phyloP scores from a whole-genome alignment of 2,329 filamentous ascomycete species.

The Verticillium nonalfalfae region DNA sequence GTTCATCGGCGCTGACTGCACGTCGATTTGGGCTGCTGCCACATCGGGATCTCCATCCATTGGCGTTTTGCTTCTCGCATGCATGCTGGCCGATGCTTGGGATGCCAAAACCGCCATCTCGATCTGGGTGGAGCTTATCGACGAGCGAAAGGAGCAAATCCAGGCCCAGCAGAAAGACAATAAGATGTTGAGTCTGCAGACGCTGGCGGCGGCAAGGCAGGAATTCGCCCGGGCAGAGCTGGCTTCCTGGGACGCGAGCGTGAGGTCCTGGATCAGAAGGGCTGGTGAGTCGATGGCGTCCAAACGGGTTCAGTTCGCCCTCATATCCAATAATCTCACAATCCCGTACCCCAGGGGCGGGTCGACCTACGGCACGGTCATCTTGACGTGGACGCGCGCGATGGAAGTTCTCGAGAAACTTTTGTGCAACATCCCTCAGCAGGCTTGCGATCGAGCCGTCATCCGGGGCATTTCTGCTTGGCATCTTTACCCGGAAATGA shows the following conservation, averaged over 20 bases:
- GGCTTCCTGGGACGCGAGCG: no score
- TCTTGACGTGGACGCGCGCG: background rate
- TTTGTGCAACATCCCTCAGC: background rate
- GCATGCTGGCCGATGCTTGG: conserved; percentile 21
- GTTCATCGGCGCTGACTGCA: conserved; percentile 18
- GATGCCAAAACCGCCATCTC: conserved; percentile 17
- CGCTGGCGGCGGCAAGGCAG: conserved; percentile 2
- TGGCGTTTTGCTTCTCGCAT: conserved; percentile 23
- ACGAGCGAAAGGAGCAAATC: conserved; percentile 2
- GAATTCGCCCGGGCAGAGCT: background rate
- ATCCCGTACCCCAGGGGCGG: no score
- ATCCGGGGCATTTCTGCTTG: conserved; percentile 1
- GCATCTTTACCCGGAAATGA: conserved; percentile 2
- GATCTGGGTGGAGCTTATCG: conserved; percentile 23
- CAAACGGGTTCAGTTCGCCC: no score
- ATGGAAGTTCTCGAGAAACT: background rate
- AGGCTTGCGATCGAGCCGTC: background rate
- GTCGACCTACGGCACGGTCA: no score
- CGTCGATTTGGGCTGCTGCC: conserved; percentile 14
- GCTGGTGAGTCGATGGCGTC: no score
- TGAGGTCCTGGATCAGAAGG: no score
- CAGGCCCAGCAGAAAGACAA: background rate
- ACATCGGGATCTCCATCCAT: conserved; percentile 20
- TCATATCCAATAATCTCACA: no score
- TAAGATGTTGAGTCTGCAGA: background rate